phyloP scores from a whole-genome alignment of 2,329 filamentous ascomycete genomes.

The Dactylellina drechsleri region DNA sequence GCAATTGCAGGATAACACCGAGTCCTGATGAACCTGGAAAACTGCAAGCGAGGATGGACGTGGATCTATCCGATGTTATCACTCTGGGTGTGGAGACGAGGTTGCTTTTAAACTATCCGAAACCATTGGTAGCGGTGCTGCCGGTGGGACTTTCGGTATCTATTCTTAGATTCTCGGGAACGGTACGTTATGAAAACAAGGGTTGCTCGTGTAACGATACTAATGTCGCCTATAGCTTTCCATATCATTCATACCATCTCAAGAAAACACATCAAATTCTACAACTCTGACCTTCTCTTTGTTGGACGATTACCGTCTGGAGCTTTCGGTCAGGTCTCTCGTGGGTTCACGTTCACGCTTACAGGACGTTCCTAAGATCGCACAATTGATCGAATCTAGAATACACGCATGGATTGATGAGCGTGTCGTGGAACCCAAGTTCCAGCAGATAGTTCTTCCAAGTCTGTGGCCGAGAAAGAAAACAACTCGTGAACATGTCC shows the following conservation, averaged over 20 bases:
- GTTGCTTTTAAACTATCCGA: conserved; percentile 91
- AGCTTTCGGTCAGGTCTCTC: conserved; percentile 81
- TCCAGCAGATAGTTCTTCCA: conserved; percentile 85
- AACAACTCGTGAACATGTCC: conserved; percentile 72
- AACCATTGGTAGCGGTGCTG: conserved; percentile 84
- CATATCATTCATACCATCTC: conserved; percentile 86
- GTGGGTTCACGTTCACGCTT: conserved; percentile 81
- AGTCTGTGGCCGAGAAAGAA: conserved; percentile 85
- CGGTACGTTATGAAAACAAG: conserved; percentile 61
- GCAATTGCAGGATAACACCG: conserved; percentile 94
- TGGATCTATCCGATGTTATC: conserved; percentile 94
- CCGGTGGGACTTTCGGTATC: conserved; percentile 92
- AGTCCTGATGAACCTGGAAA: conserved; percentile 80
- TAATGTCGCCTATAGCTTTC: conserved; percentile 67
- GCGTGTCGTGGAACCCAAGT: conserved; percentile 82
- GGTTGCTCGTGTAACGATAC: background rate
- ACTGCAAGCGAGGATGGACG: conserved; percentile 94
- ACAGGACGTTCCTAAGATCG: conserved; percentile 88
- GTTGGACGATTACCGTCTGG: conserved; percentile 84
- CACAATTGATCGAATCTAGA: conserved; percentile 80
- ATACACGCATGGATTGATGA: conserved; percentile 90
- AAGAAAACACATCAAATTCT: conserved; percentile 67
- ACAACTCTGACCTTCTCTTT: conserved; percentile 97
- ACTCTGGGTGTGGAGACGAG: conserved; percentile 95
- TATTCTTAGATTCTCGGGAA: conserved; percentile 93